phyloP scores from a whole-genome alignment of 495 filamentous ascomycete genomes.

The Podospora fimiseda region DNA sequence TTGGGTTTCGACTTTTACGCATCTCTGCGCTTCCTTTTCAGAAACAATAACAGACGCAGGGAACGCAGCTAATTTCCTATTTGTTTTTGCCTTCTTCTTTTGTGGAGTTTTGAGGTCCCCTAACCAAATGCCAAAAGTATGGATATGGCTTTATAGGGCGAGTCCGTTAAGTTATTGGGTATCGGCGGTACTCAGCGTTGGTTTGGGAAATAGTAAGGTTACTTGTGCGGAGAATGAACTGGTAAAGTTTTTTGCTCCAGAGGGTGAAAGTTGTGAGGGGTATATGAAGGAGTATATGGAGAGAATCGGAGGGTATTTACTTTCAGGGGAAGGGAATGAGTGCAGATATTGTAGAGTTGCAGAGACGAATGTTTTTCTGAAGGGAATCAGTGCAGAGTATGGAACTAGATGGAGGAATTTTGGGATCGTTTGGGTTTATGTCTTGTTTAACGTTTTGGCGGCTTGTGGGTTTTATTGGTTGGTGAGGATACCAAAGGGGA shows the following conservation, averaged over 20 bases:
- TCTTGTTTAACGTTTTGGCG: not conserved
- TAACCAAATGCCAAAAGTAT: not conserved
- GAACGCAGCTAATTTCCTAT: not conserved
- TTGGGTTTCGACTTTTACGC: not conserved
- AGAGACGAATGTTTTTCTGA: not conserved
- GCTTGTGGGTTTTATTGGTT: not conserved
- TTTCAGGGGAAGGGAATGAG: not conserved
- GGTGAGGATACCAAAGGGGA: not conserved
- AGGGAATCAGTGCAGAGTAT: not conserved
- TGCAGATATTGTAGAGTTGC: not conserved
- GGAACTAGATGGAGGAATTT: not conserved
- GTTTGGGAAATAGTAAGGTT: not conserved
- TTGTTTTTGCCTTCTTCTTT: not conserved
- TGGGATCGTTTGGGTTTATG: not conserved
- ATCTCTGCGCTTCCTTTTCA: not conserved
- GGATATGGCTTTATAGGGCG: not conserved
- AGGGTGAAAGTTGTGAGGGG: not conserved
- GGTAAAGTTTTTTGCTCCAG: not conserved
- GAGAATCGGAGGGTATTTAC: not conserved
- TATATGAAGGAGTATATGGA: not conserved
- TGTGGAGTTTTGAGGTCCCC: not conserved
- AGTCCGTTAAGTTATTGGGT: not conserved
- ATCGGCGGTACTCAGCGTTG: not conserved
- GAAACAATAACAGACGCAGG: not conserved
- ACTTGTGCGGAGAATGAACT: not conserved